Evolutionary conservation across 2,329 filamentous ascomycete species (phyloP).

Genomic region (Periconia digitata): DNA sequence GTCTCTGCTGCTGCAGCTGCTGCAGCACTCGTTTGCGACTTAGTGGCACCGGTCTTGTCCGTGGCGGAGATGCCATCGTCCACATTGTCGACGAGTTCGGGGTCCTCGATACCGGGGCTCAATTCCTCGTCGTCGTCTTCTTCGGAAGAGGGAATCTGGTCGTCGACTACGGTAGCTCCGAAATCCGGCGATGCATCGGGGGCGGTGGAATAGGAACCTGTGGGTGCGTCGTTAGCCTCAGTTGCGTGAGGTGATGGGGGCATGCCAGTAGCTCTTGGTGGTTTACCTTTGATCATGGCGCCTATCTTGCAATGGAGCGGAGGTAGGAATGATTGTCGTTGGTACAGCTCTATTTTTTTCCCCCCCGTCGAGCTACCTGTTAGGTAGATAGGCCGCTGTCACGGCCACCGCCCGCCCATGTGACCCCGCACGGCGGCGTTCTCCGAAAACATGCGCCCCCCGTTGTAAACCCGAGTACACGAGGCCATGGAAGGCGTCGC

Average conservation of each 20-base stretch:
- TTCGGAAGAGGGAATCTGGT: conserved; percentile 39
- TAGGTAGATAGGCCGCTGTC: neutral
- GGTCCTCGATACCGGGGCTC: conserved; percentile 32
- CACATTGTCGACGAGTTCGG: conserved; percentile 18
- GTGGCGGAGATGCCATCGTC: conserved; percentile 14
- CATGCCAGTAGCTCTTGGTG: neutral
- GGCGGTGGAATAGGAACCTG: conserved; percentile 23
- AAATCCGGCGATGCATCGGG: conserved; percentile 41
- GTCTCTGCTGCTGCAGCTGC: conserved; percentile 28
- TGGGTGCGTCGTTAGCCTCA: conserved; percentile 4
- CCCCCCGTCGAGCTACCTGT: neutral
- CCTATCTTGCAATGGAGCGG: neutral
- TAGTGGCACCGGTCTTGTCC: conserved; percentile 21
- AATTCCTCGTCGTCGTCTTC: conserved; percentile 41
- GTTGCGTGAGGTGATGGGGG: neutral
- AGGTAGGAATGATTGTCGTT: neutral
- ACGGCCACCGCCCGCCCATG: conserved; percentile 1
- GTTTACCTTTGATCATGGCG: conserved; percentile 14
- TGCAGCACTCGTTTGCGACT: conserved; percentile 19
- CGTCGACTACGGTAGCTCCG: conserved; percentile 31
- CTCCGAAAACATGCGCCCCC: too few relatives aligned
- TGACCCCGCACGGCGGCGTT: conserved; percentile 5
- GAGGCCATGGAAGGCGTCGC: too few relatives aligned
- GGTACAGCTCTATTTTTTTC: neutral
- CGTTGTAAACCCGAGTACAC: too few relatives aligned